A percentile compares a stretch with the other conserved stretches of the same genome.
phyloP scores from a whole-genome alignment of 805 yeast genomes.

The Yarrowia divulgata region DNA sequence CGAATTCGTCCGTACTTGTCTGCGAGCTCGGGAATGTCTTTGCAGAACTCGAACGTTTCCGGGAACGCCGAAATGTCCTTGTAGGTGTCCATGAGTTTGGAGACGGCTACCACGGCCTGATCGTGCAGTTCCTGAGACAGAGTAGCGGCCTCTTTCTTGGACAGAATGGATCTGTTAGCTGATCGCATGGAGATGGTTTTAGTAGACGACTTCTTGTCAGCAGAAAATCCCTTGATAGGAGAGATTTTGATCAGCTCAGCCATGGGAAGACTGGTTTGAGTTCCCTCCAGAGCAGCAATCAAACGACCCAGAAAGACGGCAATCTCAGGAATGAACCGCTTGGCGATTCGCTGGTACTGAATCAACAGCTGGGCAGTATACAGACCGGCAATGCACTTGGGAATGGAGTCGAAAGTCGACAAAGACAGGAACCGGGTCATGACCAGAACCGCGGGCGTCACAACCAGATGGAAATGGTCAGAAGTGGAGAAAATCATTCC shows the following conservation, averaged over 20 bases:
- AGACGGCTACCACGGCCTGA: constrained; percentile 24
- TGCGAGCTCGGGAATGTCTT: constrained; percentile 37
- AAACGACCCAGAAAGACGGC: constrained; percentile 53
- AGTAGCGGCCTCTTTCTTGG: constrained; percentile 7
- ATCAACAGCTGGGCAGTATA: constrained; percentile 69
- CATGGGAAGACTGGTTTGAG: constrained; percentile 56
- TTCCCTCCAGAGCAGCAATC: constrained; percentile 56
- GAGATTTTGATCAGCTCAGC: constrained; percentile 36
- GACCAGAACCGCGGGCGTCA: constrained; percentile 79
- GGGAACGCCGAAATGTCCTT: constrained; percentile 66
- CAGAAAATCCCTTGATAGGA: constrained; percentile 8
- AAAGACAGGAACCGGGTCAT: constrained; percentile 74
- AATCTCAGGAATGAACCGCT: constrained; percentile 84
- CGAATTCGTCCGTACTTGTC: constrained; percentile 59
- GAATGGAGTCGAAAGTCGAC: constrained; percentile 53
- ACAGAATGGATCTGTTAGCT: constrained; percentile 2
- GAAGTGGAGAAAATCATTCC: constrained; percentile 91
- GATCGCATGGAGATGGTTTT: constrained; percentile 9
- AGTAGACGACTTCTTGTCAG: background rate
- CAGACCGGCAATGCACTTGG: constrained; percentile 63
- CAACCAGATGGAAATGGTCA: constrained; percentile 91
- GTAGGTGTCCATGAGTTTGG: constrained; percentile 50
- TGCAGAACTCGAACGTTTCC: constrained; percentile 57
- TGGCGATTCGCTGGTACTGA: constrained; percentile 79
- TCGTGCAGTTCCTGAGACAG: constrained; percentile 18